Evolutionary conservation across 2,329 filamentous ascomycete species (phyloP), one percentile per base, ranked within the genome.

Genomic region (Triangularia verruculosa): DNA sequence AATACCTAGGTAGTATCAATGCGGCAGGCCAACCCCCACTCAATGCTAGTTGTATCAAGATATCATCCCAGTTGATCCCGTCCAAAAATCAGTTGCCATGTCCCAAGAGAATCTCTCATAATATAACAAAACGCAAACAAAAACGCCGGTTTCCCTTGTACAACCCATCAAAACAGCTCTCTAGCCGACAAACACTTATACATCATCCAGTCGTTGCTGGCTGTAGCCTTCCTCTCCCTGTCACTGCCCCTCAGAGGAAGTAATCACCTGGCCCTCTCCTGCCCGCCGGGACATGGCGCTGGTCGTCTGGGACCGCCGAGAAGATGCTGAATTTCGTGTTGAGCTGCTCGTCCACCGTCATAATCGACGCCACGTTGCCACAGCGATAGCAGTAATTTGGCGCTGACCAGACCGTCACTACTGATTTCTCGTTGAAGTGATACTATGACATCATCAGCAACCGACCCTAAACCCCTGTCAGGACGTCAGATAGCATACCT

Each of bases 321-420:
- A 96, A 96, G 72, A 96, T 95, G 76, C 89, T 95, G 80, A 99
- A 99, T 72, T 91, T 92, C 30, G 94, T 93, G 65, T 92, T 88
- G 59, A 97, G 82, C 72, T 95, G 90, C 72, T 90, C 89, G 69
- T 90, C 88, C 27, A 97, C 88, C 59, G 93, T 93, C 89, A 97
- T 97, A 74, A 97, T 96, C 74, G 93, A 97, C 7, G 95, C 95
- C 74, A 98, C 87, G 73, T 99, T 99, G 39, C 95, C 95, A 76
- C 95, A 99, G 61, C 93, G 86, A 76, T 97, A 97, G 76, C 92
- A 96, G 77, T 95, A 95, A 75, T 96, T 99, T 4, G 95, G 95
- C 3, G 95, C 95, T 64, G 93, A 97, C 95, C 95, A 99, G 22
- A 99, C 95, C 0, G 95, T 99, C 17, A 97, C 93, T 51, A 97